Percentiles rank a stretch among this genome's conserved stretches.
These are phyloP conservation scores for Pascua guehoae DNA, from an alignment of 1,284 basidiomycete species.

Conservation along the genomic window DNA sequence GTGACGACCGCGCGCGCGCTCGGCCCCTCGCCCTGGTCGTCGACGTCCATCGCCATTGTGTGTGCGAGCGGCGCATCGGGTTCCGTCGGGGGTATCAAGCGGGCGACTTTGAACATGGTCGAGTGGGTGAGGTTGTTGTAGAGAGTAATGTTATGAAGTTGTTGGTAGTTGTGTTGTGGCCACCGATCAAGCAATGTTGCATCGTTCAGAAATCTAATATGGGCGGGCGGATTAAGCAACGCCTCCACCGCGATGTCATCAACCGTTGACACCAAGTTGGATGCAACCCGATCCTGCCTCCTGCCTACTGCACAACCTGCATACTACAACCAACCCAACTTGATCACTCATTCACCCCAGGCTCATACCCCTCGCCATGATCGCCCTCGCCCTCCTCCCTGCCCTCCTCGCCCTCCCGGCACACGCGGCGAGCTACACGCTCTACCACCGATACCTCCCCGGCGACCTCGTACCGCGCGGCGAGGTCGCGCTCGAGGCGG, in stretches of 20 bases:
- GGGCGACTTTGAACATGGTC: slow-evolving; percentile 36
- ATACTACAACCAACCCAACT: no score
- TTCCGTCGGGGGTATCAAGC: slow-evolving; percentile 18
- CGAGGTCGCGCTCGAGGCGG: slow-evolving; percentile 4
- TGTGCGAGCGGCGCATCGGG: slow-evolving; percentile 16
- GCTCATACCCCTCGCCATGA: no score
- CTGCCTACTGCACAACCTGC: no score
- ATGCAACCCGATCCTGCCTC: no score
- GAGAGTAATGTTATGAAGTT: background rate
- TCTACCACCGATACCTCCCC: slow-evolving; percentile 16
- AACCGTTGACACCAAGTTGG: no score
- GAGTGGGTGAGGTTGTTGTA: background rate
- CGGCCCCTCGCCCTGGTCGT: slow-evolving; percentile 25
- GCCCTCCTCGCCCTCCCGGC: slow-evolving; percentile 5
- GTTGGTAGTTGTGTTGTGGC: no score
- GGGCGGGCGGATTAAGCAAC: no score
- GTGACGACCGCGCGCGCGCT: slow-evolving; percentile 23
- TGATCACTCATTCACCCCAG: no score
- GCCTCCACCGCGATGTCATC: no score
- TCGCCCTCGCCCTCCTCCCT: slow-evolving; percentile 7
- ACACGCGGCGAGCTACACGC: slow-evolving; percentile 12
- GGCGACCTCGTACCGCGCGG: slow-evolving; percentile 13
- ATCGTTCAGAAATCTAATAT: no score
- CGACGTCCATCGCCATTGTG: slow-evolving; percentile 8
- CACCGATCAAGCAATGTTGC: no score